Evolutionary conservation across 495 filamentous ascomycete species (phyloP), one percentile per base, ranked within the genome.

Genomic region (Paragyromitra xinjiangensis): DNA sequence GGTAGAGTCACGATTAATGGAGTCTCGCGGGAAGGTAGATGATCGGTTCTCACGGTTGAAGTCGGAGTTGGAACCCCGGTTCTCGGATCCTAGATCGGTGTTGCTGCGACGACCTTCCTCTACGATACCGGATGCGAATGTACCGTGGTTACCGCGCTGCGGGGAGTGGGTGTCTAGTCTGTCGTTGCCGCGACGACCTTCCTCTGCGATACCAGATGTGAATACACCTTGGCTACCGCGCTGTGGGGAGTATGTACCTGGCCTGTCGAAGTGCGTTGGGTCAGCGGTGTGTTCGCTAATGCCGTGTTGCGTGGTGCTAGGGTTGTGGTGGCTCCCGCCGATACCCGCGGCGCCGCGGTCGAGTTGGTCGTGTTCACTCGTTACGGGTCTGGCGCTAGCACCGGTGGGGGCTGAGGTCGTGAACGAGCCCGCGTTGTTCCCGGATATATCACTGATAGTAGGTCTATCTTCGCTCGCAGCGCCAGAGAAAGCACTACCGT

Each of bases 401-500:
- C 16, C 29, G 7, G 58, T 16, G 3, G 29, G 29, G 22, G 58
- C 6, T 59, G 22, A 59, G n/a, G 55, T 34, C 24, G 55, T 37
- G 19, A 24, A 24, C 1, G 37, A 6, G 1, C 37, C 26, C 16
- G 39, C 2, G 1, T 14, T 51, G 50, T 5, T 58, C 5, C 24
- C 26, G 24, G 19, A 8, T 3, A 29, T 7, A 24, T 64, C 63
- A 19, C 68, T 73, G 16, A 66, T 73, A 6, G 74, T 77, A 9
- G 74, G 68, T 2, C 44, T 53, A 1, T 63, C 39, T 6, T 67
- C 63, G 0, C 8, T 44, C 24, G 14, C 16, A 3, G 50, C 0
- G 12, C 7, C 12, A 24, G 14, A 12, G 12, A 6, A 40, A 1
- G 9, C 34, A 7, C 42, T 12, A 3, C 29, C 14, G 29, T 73